These are phyloP conservation scores for Amphirosellinia nigrospora DNA, from an alignment of 495 filamentous ascomycete genomes.

Conservation along the genomic window DNA sequence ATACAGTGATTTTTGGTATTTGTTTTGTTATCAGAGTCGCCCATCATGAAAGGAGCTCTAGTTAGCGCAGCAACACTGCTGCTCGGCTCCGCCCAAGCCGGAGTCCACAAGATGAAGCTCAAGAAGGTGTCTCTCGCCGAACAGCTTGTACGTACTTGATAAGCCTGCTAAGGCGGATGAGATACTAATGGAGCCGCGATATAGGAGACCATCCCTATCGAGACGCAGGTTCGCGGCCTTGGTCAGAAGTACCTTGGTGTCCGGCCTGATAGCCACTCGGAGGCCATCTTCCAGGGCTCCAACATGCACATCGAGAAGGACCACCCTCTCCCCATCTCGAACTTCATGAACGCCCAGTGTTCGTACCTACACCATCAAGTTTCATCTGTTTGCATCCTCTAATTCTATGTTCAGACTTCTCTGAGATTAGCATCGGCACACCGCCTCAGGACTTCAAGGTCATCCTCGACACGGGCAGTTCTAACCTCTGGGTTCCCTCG, in stretches of 20 bases:
- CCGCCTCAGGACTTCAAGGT: slow-evolving; percentile 98
- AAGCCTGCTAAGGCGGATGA: background rate
- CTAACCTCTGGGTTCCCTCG: slow-evolving; percentile 98
- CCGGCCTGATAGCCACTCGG: slow-evolving; percentile 68
- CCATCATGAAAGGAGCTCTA: slow-evolving; percentile 81
- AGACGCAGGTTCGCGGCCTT: slow-evolving; percentile 77
- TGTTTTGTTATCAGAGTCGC: slow-evolving; percentile 31
- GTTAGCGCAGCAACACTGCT: slow-evolving; percentile 77
- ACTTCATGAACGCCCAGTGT: slow-evolving; percentile 99
- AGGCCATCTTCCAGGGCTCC: slow-evolving; percentile 80
- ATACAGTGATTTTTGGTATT: background rate
- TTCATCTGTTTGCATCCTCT: slow-evolving; percentile 30
- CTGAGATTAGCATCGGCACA: slow-evolving; percentile 89
- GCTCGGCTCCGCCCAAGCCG: slow-evolving; percentile 81
- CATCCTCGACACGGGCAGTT: slow-evolving; percentile 97
- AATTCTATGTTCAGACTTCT: slow-evolving; percentile 74
- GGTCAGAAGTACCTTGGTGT: slow-evolving; percentile 94
- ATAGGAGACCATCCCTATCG: slow-evolving; percentile 78
- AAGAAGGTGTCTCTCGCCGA: slow-evolving; percentile 93
- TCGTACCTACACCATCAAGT: slow-evolving; percentile 45
- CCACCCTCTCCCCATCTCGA: slow-evolving; percentile 88
- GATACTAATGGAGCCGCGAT: slow-evolving; percentile 29
- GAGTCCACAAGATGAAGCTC: slow-evolving; percentile 92
- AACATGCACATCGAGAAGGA: slow-evolving; percentile 68
- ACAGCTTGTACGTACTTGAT: slow-evolving; percentile 74